Percentiles rank a stretch among this genome's conserved stretches.
These are phyloP conservation scores for Geotrichum citri-aurantii DNA, from an alignment of 1,139 yeast genomes.

Conservation along the genomic window DNA sequence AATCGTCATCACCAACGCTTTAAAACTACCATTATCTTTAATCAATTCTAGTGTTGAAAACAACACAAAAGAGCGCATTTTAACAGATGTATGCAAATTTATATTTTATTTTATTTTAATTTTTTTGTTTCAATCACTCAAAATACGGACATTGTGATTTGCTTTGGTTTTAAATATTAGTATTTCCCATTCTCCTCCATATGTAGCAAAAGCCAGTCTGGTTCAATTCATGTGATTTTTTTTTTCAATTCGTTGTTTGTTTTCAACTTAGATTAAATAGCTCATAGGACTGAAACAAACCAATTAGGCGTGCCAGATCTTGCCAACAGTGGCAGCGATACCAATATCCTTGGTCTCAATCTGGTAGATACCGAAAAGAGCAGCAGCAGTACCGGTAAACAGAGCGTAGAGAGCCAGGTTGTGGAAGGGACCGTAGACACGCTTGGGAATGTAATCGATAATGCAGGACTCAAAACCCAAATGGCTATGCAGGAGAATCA, in stretches of 20 bases:
- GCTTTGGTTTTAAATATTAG: no score
- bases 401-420: slow-evolving; percentile 51
- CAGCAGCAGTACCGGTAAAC: slow-evolving; percentile 53
- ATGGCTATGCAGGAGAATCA: slow-evolving; percentile 67
- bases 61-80: no score
- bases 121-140: neutral
- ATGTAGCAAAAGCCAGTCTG: no score
- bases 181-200: no score
- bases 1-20: no score
- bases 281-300: neutral
- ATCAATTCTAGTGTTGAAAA: no score
- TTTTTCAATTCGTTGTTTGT: neutral
- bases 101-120: no score
- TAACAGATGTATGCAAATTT: no score
- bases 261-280: neutral
- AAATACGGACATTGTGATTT: no score
- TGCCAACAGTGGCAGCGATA: slow-evolving; percentile 37
- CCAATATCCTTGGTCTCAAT: slow-evolving; percentile 60
- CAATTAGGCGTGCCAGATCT: slow-evolving; percentile 40
- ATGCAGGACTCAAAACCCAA: slow-evolving; percentile 83
- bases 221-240: no score
- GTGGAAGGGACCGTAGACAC: slow-evolving; percentile 74
- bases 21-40: no score
- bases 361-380: slow-evolving; percentile 61
- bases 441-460: slow-evolving; percentile 78